Percentiles rank a stretch among this genome's conserved stretches.
Conservation (phyloP, 192 early-diverging fungal species). For the Rhizophlyctis rosea region DNA sequence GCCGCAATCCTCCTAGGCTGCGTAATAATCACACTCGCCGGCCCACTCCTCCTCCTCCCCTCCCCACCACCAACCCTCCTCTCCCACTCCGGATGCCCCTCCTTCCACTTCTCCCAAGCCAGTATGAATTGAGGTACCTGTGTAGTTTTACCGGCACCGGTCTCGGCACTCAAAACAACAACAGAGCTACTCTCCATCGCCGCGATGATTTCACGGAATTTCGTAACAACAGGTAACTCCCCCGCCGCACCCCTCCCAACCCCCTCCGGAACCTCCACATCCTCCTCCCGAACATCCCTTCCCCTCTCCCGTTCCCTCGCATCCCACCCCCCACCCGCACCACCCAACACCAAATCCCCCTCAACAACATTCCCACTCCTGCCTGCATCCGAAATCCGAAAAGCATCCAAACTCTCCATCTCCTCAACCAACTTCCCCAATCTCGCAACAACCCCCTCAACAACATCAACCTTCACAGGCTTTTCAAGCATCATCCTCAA, state of each 20-base stretch:
- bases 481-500: conserved; percentile 23
- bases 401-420: conserved; percentile 21
- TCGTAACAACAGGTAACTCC: conserved; percentile 37
- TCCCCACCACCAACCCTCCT: conserved; percentile 34
- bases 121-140: conserved; percentile 88
- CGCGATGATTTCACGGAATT: conserved; percentile 40
- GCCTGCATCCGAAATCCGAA: conserved; percentile 3
- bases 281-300: neutral
- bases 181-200: conserved; percentile 48
- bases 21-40: conserved; percentile 73
- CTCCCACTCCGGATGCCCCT: conserved; percentile 46
- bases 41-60: no score
- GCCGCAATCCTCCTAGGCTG: conserved; percentile 85
- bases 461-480: conserved; percentile 27
- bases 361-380: conserved; percentile 8
- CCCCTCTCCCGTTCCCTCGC: neutral
- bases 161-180: conserved; percentile 39
- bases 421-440: conserved; percentile 19
- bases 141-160: conserved; percentile 60
- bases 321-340: neutral
- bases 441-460: conserved; percentile 8
- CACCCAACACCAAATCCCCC: neutral
- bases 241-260: neutral
- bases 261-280: no score
- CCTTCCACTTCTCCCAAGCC: conserved; percentile 30